Percentiles rank a stretch among this genome's conserved stretches.
phyloP scores from a whole-genome alignment of 306 rosid genomes.

The Luffa aegyptiaca region DNA sequence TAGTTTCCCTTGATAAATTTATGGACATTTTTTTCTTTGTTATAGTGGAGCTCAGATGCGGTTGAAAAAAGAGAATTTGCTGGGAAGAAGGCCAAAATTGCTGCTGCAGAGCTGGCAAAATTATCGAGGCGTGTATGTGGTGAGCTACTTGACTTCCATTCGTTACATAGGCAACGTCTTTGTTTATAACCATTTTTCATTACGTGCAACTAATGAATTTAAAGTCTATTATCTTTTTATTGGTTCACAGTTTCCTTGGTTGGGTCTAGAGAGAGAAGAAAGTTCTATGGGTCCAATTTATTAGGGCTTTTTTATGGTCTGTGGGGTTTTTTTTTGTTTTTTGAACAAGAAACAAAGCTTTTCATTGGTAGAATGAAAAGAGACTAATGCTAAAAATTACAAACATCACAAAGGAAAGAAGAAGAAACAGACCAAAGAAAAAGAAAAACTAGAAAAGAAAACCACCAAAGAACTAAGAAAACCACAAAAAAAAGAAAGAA shows the following conservation, averaged over 20 bases:
- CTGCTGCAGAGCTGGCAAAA: constrained; percentile 90
- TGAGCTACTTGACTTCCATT: constrained; percentile 28
- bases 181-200: background rate
- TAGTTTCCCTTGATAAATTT: background rate
- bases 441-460: too few species aligned
- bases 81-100: constrained; percentile 87
- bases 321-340: background rate
- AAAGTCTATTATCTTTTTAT: background rate
- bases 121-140: constrained; percentile 73
- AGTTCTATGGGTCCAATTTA: background rate
- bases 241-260: background rate
- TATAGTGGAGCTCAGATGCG: constrained; percentile 76
- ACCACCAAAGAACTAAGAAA: too few species aligned
- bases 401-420: too few species aligned
- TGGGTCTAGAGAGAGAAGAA: background rate
- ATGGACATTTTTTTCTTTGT: constrained; percentile 19
- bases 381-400: too few species aligned
- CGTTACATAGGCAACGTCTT: background rate
- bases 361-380: too few species aligned
- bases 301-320: background rate
- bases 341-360: too few species aligned
- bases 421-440: too few species aligned
- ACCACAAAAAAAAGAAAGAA: too few species aligned
- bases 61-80: constrained; percentile 84
- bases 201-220: background rate